Base-by-base conservation (phyloP, 306 rosid species). In the Carpinus viminea region DNA sequence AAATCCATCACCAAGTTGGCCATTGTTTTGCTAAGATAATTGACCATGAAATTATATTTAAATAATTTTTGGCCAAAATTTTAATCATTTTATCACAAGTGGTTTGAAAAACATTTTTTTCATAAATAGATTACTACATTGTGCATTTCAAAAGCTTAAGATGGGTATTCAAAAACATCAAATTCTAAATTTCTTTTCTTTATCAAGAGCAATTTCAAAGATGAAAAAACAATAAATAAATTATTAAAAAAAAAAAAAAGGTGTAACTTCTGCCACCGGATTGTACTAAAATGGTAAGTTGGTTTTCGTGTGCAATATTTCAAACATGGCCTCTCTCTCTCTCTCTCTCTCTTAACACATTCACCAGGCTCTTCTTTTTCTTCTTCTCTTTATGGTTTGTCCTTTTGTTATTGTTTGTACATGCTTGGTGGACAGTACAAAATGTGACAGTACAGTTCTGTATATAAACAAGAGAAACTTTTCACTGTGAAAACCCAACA, bases 261-360 rank as follows among this genome's bases (percentile, higher is more conserved):
- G 64, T 82, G 76, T 74, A 79, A 83, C 78, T 36, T 77, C 45
- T 76, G 78, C 85, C 87, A 85, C 83, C 87, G 76, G 77, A 78
- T 76, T 78, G 85, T 73, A 75, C 87, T 72, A 73, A 85, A 80
- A 80, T 55, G 47, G 77, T 68, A 68, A 75, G 87, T 83, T 75
- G 74, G 80, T 50, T 74, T 72, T 74, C 69, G 74, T 82, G 77
- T 80, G 78, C 48, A n/a, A 78, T 72, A 71, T 75, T 74, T 65
- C 76, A 65, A 41, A 70, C 80, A 76, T 79, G 45, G 5, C 7
- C 26, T 24, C 1, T 24, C 26, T 24, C 26, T 24, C 26, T 24
- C 26, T 24, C 68, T 59, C 38, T 61, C 45, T 2, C 68, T 4
- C 69, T 12, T 8, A 8, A 38, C 21, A 8, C 24, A n/a, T 50